phyloP scores from a whole-genome alignment of 2,329 filamentous ascomycete species.

The Epichloe hybrida region DNA sequence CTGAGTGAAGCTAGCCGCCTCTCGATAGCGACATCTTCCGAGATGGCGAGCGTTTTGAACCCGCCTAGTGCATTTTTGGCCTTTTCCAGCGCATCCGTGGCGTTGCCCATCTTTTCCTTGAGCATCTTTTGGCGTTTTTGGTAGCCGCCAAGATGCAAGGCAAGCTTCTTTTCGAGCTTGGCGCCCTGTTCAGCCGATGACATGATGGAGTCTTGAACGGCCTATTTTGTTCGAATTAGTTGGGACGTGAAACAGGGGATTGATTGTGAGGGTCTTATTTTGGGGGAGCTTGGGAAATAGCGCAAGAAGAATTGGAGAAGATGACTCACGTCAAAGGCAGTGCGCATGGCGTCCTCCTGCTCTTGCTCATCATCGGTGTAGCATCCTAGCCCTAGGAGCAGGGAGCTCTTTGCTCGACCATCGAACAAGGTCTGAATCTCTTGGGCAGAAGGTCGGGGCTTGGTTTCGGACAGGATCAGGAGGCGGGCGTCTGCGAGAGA shows the following conservation, averaged over 20 bases:
- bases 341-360: conserved; percentile 45
- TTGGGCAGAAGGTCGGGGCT: conserved; percentile 31
- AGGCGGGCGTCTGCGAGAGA: conserved; percentile 62
- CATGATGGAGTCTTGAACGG: conserved; percentile 60
- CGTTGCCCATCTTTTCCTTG: conserved; percentile 64
- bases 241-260: not conserved
- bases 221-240: conserved; percentile 25
- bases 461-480: conserved; percentile 60
- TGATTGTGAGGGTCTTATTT: too few species aligned
- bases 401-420: conserved; percentile 35
- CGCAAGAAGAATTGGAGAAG: not conserved
- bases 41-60: conserved; percentile 62
- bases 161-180: conserved; percentile 89
- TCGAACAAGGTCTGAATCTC: conserved; percentile 42
- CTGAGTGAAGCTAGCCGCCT: conserved; percentile 61
- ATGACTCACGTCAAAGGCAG: conserved; percentile 58
- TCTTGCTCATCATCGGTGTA: conserved; percentile 68
- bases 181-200: conserved; percentile 65
- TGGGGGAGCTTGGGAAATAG: not conserved
- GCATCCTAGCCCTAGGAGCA: conserved; percentile 65
- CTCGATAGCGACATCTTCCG: conserved; percentile 64
- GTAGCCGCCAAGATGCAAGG: conserved; percentile 77
- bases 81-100: conserved; percentile 60
- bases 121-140: conserved; percentile 72
- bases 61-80: conserved; percentile 58